Base-by-base conservation (phyloP, 495 filamentous ascomycete species). In the Penicillium atrosanguineum region DNA sequence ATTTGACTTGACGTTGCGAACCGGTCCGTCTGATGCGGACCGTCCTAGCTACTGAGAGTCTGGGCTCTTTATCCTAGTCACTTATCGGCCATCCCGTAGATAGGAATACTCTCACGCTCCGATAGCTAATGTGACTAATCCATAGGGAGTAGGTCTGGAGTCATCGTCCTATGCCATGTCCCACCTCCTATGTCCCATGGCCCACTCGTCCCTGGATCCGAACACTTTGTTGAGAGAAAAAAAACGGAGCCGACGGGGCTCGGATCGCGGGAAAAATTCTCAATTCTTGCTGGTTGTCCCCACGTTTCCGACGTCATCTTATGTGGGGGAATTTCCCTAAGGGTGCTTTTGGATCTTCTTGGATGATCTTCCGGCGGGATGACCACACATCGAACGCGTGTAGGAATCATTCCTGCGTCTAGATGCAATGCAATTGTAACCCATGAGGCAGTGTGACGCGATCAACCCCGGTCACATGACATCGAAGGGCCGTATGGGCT, bases 251-350 rank as follows among this genome's bases (percentile, higher is more conserved):
- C 9, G 4, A 34, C 8, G 31, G 9, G 31, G 28, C 28, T 31
- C 28, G 28, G 28, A 31, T 9, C 28, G 7, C 8, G 36, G 36
- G 36, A 25, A 28, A 49, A 49, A 41, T 37, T 28, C 23, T 36
- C 37, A 9, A 36, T 19, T 20, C n/a, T 18, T 19, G 29, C 36
- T 16, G 38, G 14, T 8, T 19, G 8, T 50, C 48, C 51, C 54
- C 48, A 44, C 48, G 43, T 51, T 44, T 36, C 43, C 26, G 48
- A 56, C 47, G 53, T 56, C 54, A 57, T 57, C 48, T 29, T 21
- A 26, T 7, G 19, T 34, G 31, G 31, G 11, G 14, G 4, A 14
- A 14, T 14, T 4, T 34, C 31, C 9, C 12, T 14, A 0, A 4
- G 5, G 2, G 5, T 2, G 31, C 9, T 15, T 14, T 12, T 34